Conservation (phyloP, 2,329 filamentous ascomycete species). For the Ophiostoma ips region DNA sequence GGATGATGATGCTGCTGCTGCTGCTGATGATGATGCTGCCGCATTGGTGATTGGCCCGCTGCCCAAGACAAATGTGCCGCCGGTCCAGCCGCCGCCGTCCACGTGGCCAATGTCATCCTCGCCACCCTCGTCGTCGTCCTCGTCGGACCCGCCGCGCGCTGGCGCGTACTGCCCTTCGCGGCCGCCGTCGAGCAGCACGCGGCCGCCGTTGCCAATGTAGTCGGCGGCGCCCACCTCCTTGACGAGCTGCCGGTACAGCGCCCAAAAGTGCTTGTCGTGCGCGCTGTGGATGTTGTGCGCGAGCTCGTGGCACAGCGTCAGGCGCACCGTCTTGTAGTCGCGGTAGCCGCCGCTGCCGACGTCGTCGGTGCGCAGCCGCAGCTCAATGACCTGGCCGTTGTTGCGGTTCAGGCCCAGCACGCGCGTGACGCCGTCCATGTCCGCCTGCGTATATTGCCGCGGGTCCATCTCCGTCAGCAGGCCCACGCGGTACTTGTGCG, state of each 20-base stretch:
- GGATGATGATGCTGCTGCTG: slow-evolving; percentile 10
- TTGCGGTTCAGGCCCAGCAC: slow-evolving; percentile 83
- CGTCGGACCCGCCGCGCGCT: slow-evolving; percentile 33
- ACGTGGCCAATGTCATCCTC: slow-evolving; percentile 41
- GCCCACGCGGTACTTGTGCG: slow-evolving; percentile 72
- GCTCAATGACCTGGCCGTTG: slow-evolving; percentile 74
- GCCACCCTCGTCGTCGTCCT: slow-evolving; percentile 31
- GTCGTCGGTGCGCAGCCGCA: slow-evolving; percentile 81
- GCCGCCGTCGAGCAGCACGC: slow-evolving; percentile 47
- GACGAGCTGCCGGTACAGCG: slow-evolving; percentile 76
- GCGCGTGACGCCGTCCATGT: slow-evolving; percentile 57
- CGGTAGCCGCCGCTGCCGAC: slow-evolving; percentile 91
- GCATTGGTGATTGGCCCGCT: slow-evolving; percentile 23
- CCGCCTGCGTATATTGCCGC: slow-evolving; percentile 55
- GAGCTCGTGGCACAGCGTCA: slow-evolving; percentile 88
- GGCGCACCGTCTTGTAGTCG: slow-evolving; percentile 81
- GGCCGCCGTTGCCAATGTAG: slow-evolving; percentile 54
- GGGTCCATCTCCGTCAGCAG: slow-evolving; percentile 95
- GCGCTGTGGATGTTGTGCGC: slow-evolving; percentile 79
- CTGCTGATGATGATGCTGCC: slow-evolving; percentile 27
- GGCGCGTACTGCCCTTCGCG: slow-evolving; percentile 48
- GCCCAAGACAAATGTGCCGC: slow-evolving; percentile 64
- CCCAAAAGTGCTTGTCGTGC: slow-evolving; percentile 83
- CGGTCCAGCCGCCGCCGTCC: slow-evolving; percentile 64
- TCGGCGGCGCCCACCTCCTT: slow-evolving; percentile 69